phyloP scores from a whole-genome alignment of 352 stramenopile species.

The Elongisporangium senticosum region DNA sequence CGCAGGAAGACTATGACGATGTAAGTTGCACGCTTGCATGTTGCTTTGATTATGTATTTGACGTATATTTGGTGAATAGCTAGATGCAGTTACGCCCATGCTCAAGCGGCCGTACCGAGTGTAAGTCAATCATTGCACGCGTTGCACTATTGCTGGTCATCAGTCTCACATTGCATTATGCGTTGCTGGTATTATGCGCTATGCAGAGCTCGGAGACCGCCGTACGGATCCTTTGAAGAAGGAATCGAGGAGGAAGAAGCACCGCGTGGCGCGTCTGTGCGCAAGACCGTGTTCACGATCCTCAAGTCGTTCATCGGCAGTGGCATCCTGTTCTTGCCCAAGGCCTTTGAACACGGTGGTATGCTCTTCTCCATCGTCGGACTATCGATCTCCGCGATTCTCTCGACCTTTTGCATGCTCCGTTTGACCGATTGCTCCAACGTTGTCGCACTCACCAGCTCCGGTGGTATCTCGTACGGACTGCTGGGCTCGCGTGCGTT shows the following conservation, averaged over 20 bases:
- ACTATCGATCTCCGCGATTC: conserved; percentile 29
- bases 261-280: conserved; percentile 23
- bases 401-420: conserved; percentile 64
- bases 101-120: not conserved
- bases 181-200: not conserved
- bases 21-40: conserved; percentile 15
- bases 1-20: conserved; percentile 26
- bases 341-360: conserved; percentile 59
- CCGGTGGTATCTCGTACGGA: conserved; percentile 44
- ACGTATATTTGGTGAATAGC: too few relatives aligned
- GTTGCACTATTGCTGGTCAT: not conserved
- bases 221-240: not conserved
- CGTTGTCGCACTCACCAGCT: conserved; percentile 15
- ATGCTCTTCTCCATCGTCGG: conserved; percentile 62
- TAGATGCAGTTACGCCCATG: not conserved
- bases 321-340: conserved; percentile 61
- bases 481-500: conserved; percentile 50
- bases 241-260: not conserved
- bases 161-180: not conserved
- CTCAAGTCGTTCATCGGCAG: conserved; percentile 73
- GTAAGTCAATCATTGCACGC: not conserved
- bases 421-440: conserved; percentile 50
- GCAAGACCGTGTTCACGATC: conserved; percentile 62
- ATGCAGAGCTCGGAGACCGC: not conserved
- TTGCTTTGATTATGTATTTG: not conserved